Evolutionary conservation across 352 stramenopile species (phyloP), one percentile per base, ranked within the genome.

Genomic region (Phytopythium litorale): DNA sequence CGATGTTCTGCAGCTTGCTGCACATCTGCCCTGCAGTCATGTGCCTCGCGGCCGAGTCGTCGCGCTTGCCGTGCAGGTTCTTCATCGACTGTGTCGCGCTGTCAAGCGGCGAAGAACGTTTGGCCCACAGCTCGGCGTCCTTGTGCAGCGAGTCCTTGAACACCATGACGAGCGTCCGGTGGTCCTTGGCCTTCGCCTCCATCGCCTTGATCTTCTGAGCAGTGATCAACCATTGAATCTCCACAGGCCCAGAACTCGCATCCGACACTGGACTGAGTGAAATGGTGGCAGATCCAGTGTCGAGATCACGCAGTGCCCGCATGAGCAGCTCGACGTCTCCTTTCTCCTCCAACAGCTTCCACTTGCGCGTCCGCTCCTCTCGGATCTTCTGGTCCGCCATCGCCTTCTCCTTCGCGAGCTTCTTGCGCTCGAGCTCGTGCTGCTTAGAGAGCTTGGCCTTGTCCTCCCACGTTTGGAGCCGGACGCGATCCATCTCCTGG

Each of bases 401-500:
- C 0, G 81, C 82, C n/a, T 87, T 88, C 52, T 95, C 86, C 51
- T 89, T 85, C 12, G 82, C 84, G 1, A 94, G 70, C 12, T 84
- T 76, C 56, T 94, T 93, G 4, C 88, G 79, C 60, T 96, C 88
- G 58, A 91, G 61, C 58, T 96, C 87, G 54, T 96, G 87, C 43
- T 96, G 85, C 50, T 94, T 92, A 1, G 86, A 94, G 0, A 94
- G 68, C 40, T 88, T 87, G 3, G 87, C 78, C 42, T 96, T 96
- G 65, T 93, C 83, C 63, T 96, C 87, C 88, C 88, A 96, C 4
- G 88, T 96, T 64, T 97, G 86, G 37, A 93, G 51, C 15, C 84
- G 78, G 12, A 96, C 73, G 2, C 80, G 74, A 53, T 96, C 87
- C 75, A 97, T 96, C 58, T 97, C 89, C 62, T 95, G 82, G 51